phyloP scores from a whole-genome alignment of 768 basidiomycete species.

The Kwoniella botswanensis region DNA sequence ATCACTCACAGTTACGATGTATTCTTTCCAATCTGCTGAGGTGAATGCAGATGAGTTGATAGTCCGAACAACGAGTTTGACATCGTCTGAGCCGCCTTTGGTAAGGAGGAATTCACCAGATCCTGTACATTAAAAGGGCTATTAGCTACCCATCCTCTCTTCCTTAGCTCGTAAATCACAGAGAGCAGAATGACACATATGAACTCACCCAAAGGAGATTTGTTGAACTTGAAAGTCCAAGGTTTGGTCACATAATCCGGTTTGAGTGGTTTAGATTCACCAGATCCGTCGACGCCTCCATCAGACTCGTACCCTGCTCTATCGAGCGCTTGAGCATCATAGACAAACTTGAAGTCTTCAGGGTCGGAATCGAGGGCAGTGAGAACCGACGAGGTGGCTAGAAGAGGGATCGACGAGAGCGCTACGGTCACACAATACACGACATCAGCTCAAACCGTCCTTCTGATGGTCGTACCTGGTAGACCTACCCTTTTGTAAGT shows the following conservation, averaged over 20 bases:
- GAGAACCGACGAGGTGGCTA: conserved; percentile 49
- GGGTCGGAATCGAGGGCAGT: conserved; percentile 48
- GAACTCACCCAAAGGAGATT: conserved; percentile 55
- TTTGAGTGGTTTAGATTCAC: conserved; percentile 9
- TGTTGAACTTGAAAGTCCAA: conserved; percentile 54
- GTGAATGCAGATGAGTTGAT: conserved; percentile 57
- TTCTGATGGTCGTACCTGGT: too few relatives aligned
- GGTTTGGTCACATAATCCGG: conserved; percentile 42
- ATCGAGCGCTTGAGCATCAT: conserved; percentile 42
- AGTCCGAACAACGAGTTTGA: conserved; percentile 55
- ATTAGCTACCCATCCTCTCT: too few relatives aligned
- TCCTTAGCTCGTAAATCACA: too few relatives aligned
- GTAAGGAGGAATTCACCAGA: conserved; percentile 56
- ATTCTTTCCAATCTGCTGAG: conserved; percentile 56
- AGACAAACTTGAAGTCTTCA: conserved; percentile 26
- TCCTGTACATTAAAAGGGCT: conserved; percentile 28
- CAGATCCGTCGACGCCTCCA: conserved; percentile 47
- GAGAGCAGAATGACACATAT: too few relatives aligned
- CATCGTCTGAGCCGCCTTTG: conserved; percentile 48
- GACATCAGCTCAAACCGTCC: not conserved
- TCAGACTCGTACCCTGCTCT: conserved; percentile 52
- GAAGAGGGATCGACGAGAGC: too few relatives aligned
- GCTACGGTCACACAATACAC: too few relatives aligned
- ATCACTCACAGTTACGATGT: conserved; percentile 50
- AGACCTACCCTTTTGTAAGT: conserved; percentile 54